phyloP scores from a whole-genome alignment of 2,329 filamentous ascomycete genomes.

The Periconia sp. region DNA sequence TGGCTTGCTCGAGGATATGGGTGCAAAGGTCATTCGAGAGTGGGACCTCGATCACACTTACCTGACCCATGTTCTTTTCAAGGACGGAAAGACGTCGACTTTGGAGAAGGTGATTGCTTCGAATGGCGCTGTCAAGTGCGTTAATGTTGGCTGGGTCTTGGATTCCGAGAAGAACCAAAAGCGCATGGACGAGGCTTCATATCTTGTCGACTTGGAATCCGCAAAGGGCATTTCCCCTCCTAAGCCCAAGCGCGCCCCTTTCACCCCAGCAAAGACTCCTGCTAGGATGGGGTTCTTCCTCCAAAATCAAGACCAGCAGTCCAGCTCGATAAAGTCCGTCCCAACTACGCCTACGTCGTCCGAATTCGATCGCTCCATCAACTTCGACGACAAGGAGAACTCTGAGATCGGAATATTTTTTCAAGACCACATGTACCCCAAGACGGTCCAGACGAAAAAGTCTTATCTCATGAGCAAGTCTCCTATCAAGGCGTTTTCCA shows the following conservation, averaged over 20 bases:
- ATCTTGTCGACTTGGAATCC: conserved; percentile 36
- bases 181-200: conserved; percentile 39
- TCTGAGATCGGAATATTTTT: conserved; percentile 43
- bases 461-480: conserved; percentile 42
- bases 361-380: conserved; percentile 35
- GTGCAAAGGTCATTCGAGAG: conserved; percentile 74
- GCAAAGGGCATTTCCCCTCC: conserved; percentile 26
- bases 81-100: conserved; percentile 81
- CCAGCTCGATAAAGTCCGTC: conserved; percentile 2
- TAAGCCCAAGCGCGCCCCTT: conserved; percentile 25
- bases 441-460: conserved; percentile 41
- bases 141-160: conserved; percentile 86
- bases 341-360: conserved; percentile 26
- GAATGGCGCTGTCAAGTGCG: conserved; percentile 78
- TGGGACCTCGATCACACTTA: conserved; percentile 71
- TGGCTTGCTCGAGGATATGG: conserved; percentile 79
- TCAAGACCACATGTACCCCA: conserved; percentile 54
- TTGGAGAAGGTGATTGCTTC: conserved; percentile 79
- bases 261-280: conserved; percentile 40
- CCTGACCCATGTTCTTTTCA: conserved; percentile 89
- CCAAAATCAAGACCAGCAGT: conserved; percentile 8
- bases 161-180: conserved; percentile 57
- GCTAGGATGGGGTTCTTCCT: conserved; percentile 28
- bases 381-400: conserved; percentile 37
- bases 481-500: conserved; percentile 34